phyloP scores from a whole-genome alignment of 768 basidiomycete genomes.

The Tulasnella sp. region DNA sequence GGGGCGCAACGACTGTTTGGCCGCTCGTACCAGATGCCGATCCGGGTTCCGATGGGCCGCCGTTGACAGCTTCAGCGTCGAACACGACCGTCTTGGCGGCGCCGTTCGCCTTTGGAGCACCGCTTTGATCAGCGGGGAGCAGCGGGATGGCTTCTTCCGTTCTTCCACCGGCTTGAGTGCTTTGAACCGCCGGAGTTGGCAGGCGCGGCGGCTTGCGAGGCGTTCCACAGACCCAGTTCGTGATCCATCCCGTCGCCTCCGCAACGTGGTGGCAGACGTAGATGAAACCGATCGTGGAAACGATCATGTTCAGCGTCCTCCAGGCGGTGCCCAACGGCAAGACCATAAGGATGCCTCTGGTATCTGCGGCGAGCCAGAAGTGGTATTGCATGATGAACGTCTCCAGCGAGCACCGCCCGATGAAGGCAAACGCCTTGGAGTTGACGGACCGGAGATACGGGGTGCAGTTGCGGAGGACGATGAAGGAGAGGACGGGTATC shows the following conservation, averaged over 20 bases:
- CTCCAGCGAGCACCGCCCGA: slow-evolving; percentile 85
- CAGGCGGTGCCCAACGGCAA: slow-evolving; percentile 65
- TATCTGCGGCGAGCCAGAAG: slow-evolving; percentile 80
- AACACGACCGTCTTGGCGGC: background rate
- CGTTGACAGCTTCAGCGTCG: background rate
- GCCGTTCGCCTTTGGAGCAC: background rate
- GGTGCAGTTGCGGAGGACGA: slow-evolving; percentile 71
- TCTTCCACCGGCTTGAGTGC: background rate
- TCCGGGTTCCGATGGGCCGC: background rate
- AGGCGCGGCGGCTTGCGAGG: slow-evolving; percentile 32
- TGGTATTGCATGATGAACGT: slow-evolving; percentile 91
- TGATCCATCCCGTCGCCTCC: slow-evolving; percentile 68
- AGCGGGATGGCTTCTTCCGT: slow-evolving; percentile 20
- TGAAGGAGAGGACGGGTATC: slow-evolving; percentile 75
- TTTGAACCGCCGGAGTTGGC: background rate
- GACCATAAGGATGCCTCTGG: slow-evolving; percentile 73
- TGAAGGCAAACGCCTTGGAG: slow-evolving; percentile 68
- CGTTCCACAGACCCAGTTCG: slow-evolving; percentile 46
- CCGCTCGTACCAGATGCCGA: background rate
- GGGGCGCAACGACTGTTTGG: background rate
- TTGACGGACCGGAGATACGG: slow-evolving; percentile 64
- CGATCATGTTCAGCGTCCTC: slow-evolving; percentile 71
- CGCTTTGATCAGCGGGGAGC: slow-evolving; percentile 3
- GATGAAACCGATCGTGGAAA: slow-evolving; percentile 74
- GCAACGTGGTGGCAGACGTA: slow-evolving; percentile 76